A percentile compares a stretch with the other conserved stretches of the same genome.
phyloP scores from a whole-genome alignment of 305 asterid genomes.

The Fraxinus greggii region DNA sequence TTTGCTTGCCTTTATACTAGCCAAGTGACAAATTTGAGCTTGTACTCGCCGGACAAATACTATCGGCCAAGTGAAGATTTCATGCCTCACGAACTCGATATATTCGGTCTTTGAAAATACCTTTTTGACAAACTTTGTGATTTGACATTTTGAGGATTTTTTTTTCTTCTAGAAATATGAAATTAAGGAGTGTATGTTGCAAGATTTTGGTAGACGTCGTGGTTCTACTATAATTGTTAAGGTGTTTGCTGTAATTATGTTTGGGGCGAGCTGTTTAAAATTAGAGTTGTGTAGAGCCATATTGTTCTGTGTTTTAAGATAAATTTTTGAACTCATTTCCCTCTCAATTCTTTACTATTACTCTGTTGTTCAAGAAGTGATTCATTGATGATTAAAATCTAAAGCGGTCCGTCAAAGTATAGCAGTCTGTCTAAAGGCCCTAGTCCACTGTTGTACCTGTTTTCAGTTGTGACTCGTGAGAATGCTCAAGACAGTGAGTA shows the following conservation, averaged over 20 bases:
- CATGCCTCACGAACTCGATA: constrained; percentile 91
- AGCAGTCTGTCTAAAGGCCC: too few relatives aligned
- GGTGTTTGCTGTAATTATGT: neutral
- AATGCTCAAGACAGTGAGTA: neutral
- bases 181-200: constrained; percentile 1
- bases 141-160: neutral
- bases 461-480: neutral
- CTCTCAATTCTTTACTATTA: too few relatives aligned
- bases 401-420: too few relatives aligned
- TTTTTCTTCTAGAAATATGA: neutral
- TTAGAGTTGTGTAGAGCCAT: neutral
- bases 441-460: neutral
- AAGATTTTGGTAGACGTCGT: constrained; percentile 6
- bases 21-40: constrained; percentile 78
- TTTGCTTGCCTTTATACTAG: constrained; percentile 93
- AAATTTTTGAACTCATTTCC: neutral
- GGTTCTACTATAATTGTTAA: neutral
- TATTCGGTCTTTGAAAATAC: constrained; percentile 41
- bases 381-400: too few relatives aligned
- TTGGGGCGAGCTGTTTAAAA: neutral
- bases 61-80: constrained; percentile 90
- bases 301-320: neutral
- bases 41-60: constrained; percentile 86
- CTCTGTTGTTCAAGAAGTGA: too few relatives aligned
- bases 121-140: neutral